Evolutionary conservation across 768 basidiomycete genomes (phyloP).

Genomic region (Obba rivulosa): DNA sequence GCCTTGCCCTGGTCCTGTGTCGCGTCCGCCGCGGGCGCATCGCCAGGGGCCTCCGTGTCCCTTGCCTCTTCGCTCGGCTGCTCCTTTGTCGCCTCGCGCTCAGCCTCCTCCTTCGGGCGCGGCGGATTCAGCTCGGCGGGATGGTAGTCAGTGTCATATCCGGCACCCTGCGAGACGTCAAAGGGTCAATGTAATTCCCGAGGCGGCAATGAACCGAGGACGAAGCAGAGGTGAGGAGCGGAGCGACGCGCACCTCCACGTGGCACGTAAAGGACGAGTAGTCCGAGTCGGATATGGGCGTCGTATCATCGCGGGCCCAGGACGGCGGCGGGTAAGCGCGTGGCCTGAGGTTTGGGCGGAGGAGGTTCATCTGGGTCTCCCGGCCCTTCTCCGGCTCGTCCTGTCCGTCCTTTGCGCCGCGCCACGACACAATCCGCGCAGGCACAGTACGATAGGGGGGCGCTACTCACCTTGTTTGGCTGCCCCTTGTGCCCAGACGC

Average conservation of each 20-base stretch:
- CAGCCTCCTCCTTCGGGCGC: neutral
- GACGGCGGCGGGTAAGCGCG: constrained; percentile 16
- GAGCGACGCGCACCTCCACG: neutral
- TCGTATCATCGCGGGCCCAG: constrained; percentile 14
- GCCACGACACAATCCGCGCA: neutral
- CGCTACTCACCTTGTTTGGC: constrained; percentile 13
- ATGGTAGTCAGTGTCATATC: constrained; percentile 23
- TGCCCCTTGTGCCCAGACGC: constrained; percentile 3
- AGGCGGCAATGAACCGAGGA: neutral
- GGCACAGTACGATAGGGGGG: neutral
- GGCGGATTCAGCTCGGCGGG: constrained; percentile 20
- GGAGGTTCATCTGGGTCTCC: constrained; percentile 16
- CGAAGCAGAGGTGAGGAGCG: neutral
- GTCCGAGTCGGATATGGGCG: constrained; percentile 6
- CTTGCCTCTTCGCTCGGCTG: constrained; percentile 10
- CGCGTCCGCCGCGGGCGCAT: neutral
- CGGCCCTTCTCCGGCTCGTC: neutral
- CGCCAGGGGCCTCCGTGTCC: constrained; percentile 2
- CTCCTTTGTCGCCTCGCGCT: constrained; percentile 10
- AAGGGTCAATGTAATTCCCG: neutral
- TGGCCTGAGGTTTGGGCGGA: constrained; percentile 11
- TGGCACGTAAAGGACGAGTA: neutral
- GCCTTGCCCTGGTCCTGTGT: constrained; percentile 9
- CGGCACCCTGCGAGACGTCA: constrained; percentile 12
- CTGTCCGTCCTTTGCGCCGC: neutral